phyloP scores from a whole-genome alignment of 306 rosid genomes.

The Cotoneaster glaucophyllus region DNA sequence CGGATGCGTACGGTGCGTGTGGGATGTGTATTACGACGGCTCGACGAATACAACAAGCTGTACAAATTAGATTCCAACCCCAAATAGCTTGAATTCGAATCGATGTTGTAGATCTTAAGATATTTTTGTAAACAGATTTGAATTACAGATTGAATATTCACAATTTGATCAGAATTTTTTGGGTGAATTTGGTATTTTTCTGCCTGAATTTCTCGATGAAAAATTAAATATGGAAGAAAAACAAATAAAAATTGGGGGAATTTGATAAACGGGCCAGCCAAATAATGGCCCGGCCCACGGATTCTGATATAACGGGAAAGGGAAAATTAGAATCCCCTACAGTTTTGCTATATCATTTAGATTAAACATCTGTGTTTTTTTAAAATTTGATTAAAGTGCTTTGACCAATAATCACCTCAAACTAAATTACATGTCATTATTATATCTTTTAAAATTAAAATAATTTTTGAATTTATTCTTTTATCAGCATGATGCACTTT shows the following conservation, averaged over 20 bases:
- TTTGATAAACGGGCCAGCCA: not conserved
- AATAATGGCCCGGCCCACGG: conserved; percentile 5
- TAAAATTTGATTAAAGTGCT: too few relatives aligned
- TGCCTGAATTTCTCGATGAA: not conserved
- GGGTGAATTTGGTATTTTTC: not conserved
- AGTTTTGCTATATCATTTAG: too few relatives aligned
- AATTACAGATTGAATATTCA: not conserved
- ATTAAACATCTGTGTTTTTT: too few relatives aligned
- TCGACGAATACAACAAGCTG: conserved; percentile 62
- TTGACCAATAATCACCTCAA: too few relatives aligned
- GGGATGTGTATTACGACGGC: conserved; percentile 86
- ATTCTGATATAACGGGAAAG: not conserved
- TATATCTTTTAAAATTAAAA: too few relatives aligned
- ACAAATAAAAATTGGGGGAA: not conserved
- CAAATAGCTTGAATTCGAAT: not conserved
- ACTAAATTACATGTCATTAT: too few relatives aligned
- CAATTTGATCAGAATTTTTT: not conserved
- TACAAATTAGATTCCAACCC: conserved; percentile 30
- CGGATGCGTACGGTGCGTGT: conserved; percentile 90
- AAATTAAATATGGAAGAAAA: not conserved
- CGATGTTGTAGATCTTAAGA: not conserved
- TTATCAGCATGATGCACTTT: too few relatives aligned
- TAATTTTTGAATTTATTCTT: too few relatives aligned
- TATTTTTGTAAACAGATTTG: not conserved
- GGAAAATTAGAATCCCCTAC: too few relatives aligned